Evolutionary conservation across 73 alveolate genomes (phyloP), one percentile per base, ranked within the genome.

Genomic region (Tetrahymena elliotti): DNA sequence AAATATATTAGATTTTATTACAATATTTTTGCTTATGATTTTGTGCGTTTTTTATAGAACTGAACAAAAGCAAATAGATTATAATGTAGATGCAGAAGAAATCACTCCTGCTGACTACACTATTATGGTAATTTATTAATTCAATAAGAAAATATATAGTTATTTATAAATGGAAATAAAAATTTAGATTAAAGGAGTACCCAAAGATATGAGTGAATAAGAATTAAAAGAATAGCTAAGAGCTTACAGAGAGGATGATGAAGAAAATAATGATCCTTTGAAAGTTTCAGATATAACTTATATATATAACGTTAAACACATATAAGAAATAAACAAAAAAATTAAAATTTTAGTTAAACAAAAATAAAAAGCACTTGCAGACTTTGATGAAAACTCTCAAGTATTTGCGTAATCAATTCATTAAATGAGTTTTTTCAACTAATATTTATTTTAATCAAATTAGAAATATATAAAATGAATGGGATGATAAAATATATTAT

Each of bases 31-130:
- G 35, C 88, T 94, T 35, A 94, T 94, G 93, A 33, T 38, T 3
- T 53, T 83, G 83, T 38, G 83, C 5, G 18, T 94, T 8, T 82
- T 83, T 94, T 94, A 82, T 39, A 35, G 96, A 94, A 83, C 20
- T 47, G 93, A 83, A 36, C 35, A 94, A 83, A 83, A 94, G 27
- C 33, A 94, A 84, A 41, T 94, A 33, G 96, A 94, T 84, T 36
- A 82, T 34, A 33, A 53, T 38, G 83, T 93, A 37, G 98, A 96
- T 52, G 38, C 83, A 35, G 84, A 96, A 41, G 94, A 96, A 84
- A 47, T 95, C n/a, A 95, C 97, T 20, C 98, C 98, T 52, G 35
- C 96, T 24, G 98, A 96, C 37, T 96, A 93, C 52, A 96, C 98
- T 2, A 96, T 96, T 35, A 84, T 96, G 96, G 97, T 95, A 53